Percentiles rank a stretch among this genome's conserved stretches.
Conservation (phyloP, 352 stramenopile species). For the Hyaloperonospora arabidopsidis region DNA sequence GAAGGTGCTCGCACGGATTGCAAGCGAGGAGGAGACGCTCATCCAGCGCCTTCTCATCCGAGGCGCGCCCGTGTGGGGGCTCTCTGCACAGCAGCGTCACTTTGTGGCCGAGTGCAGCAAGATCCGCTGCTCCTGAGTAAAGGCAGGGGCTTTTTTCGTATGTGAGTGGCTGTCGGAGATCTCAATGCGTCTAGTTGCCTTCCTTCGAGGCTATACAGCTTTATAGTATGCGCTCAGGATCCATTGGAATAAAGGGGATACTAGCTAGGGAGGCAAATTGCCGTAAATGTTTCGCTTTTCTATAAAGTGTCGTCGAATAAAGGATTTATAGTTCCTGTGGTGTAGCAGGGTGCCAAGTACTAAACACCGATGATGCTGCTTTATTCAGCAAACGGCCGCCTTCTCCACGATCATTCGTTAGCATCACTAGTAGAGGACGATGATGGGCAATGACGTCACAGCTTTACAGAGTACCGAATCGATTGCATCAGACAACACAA, state of each 20-base stretch:
- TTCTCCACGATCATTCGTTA: too few relatives aligned
- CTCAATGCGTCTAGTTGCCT: too few relatives aligned
- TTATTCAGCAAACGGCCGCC: too few relatives aligned
- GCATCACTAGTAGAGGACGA: too few relatives aligned
- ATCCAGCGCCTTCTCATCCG: conserved; percentile 63
- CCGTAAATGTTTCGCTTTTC: conserved; percentile 21
- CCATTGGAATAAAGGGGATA: conserved; percentile 12
- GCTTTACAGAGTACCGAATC: too few relatives aligned
- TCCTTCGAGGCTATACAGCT: too few relatives aligned
- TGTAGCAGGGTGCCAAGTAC: conserved; percentile 27
- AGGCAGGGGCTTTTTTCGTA: too few relatives aligned
- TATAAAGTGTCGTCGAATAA: conserved; percentile 3
- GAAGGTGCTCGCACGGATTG: conserved; percentile 36
- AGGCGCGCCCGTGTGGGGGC: conserved; percentile 62
- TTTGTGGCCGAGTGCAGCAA: conserved; percentile 60
- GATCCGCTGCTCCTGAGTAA: neutral
- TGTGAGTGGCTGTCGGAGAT: too few relatives aligned
- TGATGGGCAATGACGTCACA: too few relatives aligned
- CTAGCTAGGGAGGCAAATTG: conserved; percentile 18
- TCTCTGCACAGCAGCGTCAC: conserved; percentile 62
- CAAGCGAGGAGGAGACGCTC: conserved; percentile 38
- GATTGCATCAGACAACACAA: too few relatives aligned
- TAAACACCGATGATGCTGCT: conserved; percentile 5
- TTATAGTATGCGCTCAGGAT: too few relatives aligned
- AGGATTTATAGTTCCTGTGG: neutral